A percentile compares a stretch with the other conserved stretches of the same genome.
phyloP scores from a whole-genome alignment of 2,329 filamentous ascomycete species.

The Venturia nashicola region DNA sequence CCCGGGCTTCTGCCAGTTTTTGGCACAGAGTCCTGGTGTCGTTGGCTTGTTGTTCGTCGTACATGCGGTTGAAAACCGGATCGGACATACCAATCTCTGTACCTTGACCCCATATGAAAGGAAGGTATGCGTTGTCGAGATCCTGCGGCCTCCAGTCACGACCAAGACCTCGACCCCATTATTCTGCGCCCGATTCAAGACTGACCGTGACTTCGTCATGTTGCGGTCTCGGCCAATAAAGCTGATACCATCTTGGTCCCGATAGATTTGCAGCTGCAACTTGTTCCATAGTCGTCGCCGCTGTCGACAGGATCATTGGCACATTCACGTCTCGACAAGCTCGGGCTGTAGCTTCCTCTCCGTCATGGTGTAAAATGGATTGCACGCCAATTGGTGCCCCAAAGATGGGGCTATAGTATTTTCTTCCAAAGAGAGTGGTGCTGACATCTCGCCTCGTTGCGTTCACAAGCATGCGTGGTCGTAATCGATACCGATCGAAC shows the following conservation, averaged over 20 bases:
- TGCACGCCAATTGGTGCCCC: conserved; percentile 62
- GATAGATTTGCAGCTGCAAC: conserved; percentile 46
- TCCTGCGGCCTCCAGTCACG: conserved; percentile 61
- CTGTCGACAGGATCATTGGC: conserved; percentile 57
- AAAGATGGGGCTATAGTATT: conserved; percentile 40
- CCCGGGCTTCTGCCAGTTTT: conserved; percentile 25
- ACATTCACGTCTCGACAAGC: conserved; percentile 48
- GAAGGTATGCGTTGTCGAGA: conserved; percentile 44
- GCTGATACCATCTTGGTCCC: conserved; percentile 56
- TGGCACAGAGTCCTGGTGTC: conserved; percentile 20
- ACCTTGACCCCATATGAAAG: conserved; percentile 39
- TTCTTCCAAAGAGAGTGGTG: conserved; percentile 23
- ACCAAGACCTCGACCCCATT: conserved; percentile 54
- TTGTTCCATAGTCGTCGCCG: conserved; percentile 54
- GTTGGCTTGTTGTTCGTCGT: conserved; percentile 19
- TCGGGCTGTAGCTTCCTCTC: conserved; percentile 50
- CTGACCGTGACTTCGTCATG: conserved; percentile 54
- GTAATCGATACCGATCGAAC: conserved; percentile 26
- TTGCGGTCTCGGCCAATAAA: conserved; percentile 54
- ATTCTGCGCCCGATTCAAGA: conserved; percentile 45
- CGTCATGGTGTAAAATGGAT: conserved; percentile 51
- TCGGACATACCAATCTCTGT: conserved; percentile 24
- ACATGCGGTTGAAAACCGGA: conserved; percentile 23
- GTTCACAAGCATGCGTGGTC: conserved; percentile 28
- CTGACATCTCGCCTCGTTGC: conserved; percentile 17